Evolutionary conservation across 306 rosid genomes (phyloP), one percentile per base, ranked within the genome.

Genomic region (Acacia melanoxylon): DNA sequence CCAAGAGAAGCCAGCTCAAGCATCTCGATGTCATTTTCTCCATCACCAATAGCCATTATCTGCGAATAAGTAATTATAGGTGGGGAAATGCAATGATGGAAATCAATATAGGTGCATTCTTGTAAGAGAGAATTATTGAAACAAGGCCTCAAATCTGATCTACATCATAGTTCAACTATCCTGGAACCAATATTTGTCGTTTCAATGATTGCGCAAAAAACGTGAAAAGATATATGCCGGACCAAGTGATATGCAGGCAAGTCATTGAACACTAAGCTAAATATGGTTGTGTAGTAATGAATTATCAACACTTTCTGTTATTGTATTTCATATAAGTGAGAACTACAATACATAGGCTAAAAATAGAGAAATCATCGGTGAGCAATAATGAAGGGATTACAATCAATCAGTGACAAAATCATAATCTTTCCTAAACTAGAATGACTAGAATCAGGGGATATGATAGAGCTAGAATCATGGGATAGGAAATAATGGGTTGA

Each of bases 21-120:
- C 99, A 95, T 93, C 87, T 95, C 99, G 6, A 91, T 33, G 71
- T 95, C 99, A 86, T 93, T 95, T 82, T 95, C 99, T 74, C 97
- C 99, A 68, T 95, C 98, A 69, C 99, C 99, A 81, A 95, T 91
- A 72, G 98, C 99, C 99, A 95, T 93, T 77, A 95, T 88, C 99
- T 95, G 75, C 41, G 66, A 40, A 75, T 24, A 76, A 75, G 70
- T 49, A 29, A 69, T 51, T 72, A 44, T 37, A 78, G 19, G 19
- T 19, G 10, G 68, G 56, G 63, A 78, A 52, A 37, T 75, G 63
- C 58, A 16, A 62, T 58, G 63, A 58, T 46, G 44, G 20, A 74
- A 44, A 41, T 33, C 63, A 56, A 70, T 19, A 56, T 5, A 19
- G 65, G 71, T 12, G 24, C 78, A 63, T 73, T 62, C 58, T 41